Base-by-base conservation (phyloP, 2,329 filamentous ascomycete genomes). In the Golovinomyces cichoracearum region DNA sequence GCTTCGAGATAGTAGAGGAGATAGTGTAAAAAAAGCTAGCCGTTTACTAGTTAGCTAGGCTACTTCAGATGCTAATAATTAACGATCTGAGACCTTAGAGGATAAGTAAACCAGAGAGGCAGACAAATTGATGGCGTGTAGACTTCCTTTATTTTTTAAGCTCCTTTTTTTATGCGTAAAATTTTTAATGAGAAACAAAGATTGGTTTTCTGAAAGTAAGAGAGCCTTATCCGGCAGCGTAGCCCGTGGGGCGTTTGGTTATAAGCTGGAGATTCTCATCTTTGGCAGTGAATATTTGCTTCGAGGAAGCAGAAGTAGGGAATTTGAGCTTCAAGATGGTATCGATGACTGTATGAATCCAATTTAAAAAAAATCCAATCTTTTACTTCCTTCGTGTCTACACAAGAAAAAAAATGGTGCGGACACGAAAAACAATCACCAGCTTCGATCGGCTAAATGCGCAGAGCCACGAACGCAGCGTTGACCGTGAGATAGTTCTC, bases 211-310 rank as follows among this genome's bases (percentile, higher is more conserved):
- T 33, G 29, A 9, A 5, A 33, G 6, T 33, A 7, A 15, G 31
- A 4, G n/a, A 4, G 13, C 31, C 13, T 12, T 15, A 12, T 33
- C 31, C 31, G 5, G 6, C n/a, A 15, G 31, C 10, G 10, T 7
- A 33, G 40, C 33, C 48, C 31, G 21, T 23, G 22, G 33, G 33
- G 31, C 26, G 40, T 37, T 26, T 17, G 27, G 48, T 41, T 49
- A 49, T 49, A 49, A 49, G 25, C 38, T 49, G n/a, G 42, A 46
- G 15, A 25, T 15, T 46, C 44, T 46, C 48, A 49, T 49, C 4
- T 31, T 45, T 33, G 13, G 17, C n/a, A 15, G 21, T n/a, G 33
- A 17, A 10, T n/a, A n/a, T n/a, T 33, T 38, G 37, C 47, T 48
- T 48, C 47, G 22, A 38, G 35, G 29, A 41, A 38, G 47, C 47